Base-by-base conservation (phyloP, 208 protist genomes). In the Trypanosomatidae sp. region DNA sequence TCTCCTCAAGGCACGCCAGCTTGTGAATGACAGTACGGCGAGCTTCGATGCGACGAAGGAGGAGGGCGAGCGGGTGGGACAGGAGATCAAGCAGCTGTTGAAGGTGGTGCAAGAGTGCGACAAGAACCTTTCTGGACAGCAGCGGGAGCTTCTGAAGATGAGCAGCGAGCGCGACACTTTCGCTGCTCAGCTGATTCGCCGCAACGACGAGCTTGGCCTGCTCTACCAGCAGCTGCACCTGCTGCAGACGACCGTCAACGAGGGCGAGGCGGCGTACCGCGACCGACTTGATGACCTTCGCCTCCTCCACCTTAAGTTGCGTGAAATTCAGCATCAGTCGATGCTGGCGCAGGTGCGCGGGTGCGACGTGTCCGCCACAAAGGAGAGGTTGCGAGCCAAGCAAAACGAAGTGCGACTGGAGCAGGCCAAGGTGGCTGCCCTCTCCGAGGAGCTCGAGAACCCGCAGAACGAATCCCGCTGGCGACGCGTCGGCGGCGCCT, bases 141-240 rank as follows among this genome's bases (percentile, higher is more conserved):
- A 96, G 77, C 97, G 98, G 68, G 89, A 98, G 15, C 98, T 98
- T 68, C 81, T 98, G 25, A 88, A 87, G 44, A 91, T 99, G 52
- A 98, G 98, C 72, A 96, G 89, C 67, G 98, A 99, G 79, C 87
- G 99, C 44, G 98, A 99, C 71, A 90, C 98, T 10, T 80, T 99
- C 4, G 97, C 95, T 39, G 91, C 95, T 12, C 97, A 99, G 84
- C 90, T 99, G 10, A 99, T 99, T 52, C 92, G 97, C 12, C 90
- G 98, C 62, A 99, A 99, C 83, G 98, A 99, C 78, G 98, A 99
- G 81, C 89, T 99, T 0, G 94, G 96, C 19, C 74, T 98, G 25
- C 85, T 99, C 13, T 99, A 99, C 82, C 98, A 99, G 75, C 99
- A 99, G 85, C 92, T 99, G 41, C 96, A 97, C 9, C 92, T 99